Evolutionary conservation across 495 filamentous ascomycete genomes (phyloP), one percentile per base, ranked within the genome.

Genomic region (Tuber umbilicatum): DNA sequence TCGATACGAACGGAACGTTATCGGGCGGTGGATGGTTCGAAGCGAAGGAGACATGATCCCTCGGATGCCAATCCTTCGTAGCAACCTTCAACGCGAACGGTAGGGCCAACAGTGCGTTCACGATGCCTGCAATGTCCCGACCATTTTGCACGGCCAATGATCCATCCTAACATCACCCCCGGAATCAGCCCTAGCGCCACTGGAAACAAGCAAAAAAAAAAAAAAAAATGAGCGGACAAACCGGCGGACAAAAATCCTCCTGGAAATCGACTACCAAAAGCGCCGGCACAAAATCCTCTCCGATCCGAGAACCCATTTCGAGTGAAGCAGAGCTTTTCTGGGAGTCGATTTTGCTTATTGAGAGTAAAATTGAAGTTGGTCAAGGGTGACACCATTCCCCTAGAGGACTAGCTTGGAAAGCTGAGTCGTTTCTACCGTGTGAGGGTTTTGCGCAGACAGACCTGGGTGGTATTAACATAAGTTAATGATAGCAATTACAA

Each of bases 171-270:
- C 38, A 14, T 42, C 67, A 37, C 37, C 19, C 37, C 60, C 41
- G 55, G 74, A 31, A 80, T 67, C 40, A 31, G 41, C 35, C 0
- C 14, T 27, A 31, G 6, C 55, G 17, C 12, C 27, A 0, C 27
- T 14, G n/a, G 71, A 38, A 73, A 37, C 31, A 19, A 19, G 42
- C 42, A 45, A 45, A 45, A 45, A 43, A 17, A 74, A 47, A 16
- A 45, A 10, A 17, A 74, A 47, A 41, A 60, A 64, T 31, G 39
- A 72, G 60, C 68, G 43, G 68, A 85, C 89, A 82, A 83, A 95
- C 92, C 38, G 94, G 94, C 75, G 92, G 93, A 84, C 93, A 97
- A 84, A 99, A 99, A 86, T 97, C 95, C 83, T 97, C 92, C 85
- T 99, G 95, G 84, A 97, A 86, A 83, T 97, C 94, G 35, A 97